A percentile compares a stretch with the other conserved stretches of the same genome.
phyloP scores from a whole-genome alignment of 768 basidiomycete species.

The Boletus reticulatus region DNA sequence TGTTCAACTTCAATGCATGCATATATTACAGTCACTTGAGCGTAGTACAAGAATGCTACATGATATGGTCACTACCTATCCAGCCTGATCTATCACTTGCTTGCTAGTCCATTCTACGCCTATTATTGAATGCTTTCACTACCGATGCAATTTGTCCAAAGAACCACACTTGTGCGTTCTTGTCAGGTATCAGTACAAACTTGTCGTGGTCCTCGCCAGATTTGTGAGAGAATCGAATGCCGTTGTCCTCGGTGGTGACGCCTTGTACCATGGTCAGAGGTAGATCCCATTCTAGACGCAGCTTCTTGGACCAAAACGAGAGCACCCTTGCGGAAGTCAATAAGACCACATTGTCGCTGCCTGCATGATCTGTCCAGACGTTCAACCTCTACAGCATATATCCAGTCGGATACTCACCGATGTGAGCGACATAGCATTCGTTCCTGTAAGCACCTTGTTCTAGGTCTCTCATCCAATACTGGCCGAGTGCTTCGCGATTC shows the following conservation, averaged over 20 bases:
- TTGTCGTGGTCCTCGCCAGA: slow-evolving; percentile 70
- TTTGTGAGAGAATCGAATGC: slow-evolving; percentile 85
- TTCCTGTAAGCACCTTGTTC: slow-evolving; percentile 83
- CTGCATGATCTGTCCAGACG: slow-evolving; percentile 57
- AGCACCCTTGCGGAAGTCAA: slow-evolving; percentile 78
- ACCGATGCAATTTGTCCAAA: slow-evolving; percentile 73
- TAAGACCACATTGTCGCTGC: slow-evolving; percentile 75
- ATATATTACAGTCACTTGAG: slow-evolving; percentile 23
- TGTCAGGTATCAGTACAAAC: slow-evolving; percentile 76
- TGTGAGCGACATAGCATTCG: slow-evolving; percentile 89
- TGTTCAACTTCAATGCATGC: slow-evolving; percentile 26
- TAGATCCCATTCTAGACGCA: slow-evolving; percentile 89
- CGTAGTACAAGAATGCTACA: slow-evolving; percentile 28
- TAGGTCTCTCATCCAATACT: slow-evolving; percentile 95
- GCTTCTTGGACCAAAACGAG: slow-evolving; percentile 80
- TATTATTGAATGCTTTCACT: slow-evolving; percentile 74
- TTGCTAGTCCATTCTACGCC: slow-evolving; percentile 62
- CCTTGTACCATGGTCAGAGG: slow-evolving; percentile 85
- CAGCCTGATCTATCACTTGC: slow-evolving; percentile 11
- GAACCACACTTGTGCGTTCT: slow-evolving; percentile 75
- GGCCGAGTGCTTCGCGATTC: slow-evolving; percentile 86
- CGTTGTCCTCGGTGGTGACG: slow-evolving; percentile 86
- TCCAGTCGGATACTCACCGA: slow-evolving; percentile 53
- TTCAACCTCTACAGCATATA: slow-evolving; percentile 7
- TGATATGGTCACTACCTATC: slow-evolving; percentile 12